Evolutionary conservation across 2,329 filamentous ascomycete species (phyloP).

Genomic region (Penicillium sumatraense): DNA sequence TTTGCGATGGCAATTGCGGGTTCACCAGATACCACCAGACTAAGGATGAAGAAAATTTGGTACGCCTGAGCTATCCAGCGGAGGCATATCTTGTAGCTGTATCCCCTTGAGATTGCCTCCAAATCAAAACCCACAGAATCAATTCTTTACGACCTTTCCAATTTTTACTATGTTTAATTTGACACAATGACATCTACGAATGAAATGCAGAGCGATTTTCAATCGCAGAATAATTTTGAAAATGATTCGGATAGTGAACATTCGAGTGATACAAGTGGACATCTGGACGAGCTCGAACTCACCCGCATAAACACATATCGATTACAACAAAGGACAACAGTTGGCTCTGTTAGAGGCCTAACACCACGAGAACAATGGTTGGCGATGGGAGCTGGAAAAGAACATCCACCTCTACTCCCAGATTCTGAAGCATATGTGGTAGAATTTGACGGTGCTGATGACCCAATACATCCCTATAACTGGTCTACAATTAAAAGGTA

Average conservation of each 20-base stretch:
- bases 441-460: slow-evolving; percentile 57
- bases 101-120: not conserved
- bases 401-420: slow-evolving; percentile 48
- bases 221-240: not conserved
- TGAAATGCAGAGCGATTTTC: not conserved
- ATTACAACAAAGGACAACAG: slow-evolving; percentile 31
- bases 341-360: slow-evolving; percentile 23
- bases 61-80: not conserved
- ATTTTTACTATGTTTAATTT: not conserved
- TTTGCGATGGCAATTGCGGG: slow-evolving; percentile 2
- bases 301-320: slow-evolving; percentile 34
- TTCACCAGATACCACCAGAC: not conserved
- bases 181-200: not conserved
- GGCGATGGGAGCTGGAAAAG: slow-evolving; percentile 31
- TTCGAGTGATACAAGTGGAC: slow-evolving; percentile 13
- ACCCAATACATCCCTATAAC: slow-evolving; percentile 58
- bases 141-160: no score
- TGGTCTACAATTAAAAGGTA: slow-evolving; percentile 53
- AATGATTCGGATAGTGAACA: slow-evolving; percentile 9
- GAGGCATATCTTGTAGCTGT: not conserved
- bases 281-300: slow-evolving; percentile 26
- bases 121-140: not conserved
- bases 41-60: slow-evolving; percentile 1
- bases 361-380: slow-evolving; percentile 31
- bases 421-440: slow-evolving; percentile 59